These are phyloP conservation scores for Salix viminalis DNA, from an alignment of 345 rosid species.

Conservation along the genomic window DNA sequence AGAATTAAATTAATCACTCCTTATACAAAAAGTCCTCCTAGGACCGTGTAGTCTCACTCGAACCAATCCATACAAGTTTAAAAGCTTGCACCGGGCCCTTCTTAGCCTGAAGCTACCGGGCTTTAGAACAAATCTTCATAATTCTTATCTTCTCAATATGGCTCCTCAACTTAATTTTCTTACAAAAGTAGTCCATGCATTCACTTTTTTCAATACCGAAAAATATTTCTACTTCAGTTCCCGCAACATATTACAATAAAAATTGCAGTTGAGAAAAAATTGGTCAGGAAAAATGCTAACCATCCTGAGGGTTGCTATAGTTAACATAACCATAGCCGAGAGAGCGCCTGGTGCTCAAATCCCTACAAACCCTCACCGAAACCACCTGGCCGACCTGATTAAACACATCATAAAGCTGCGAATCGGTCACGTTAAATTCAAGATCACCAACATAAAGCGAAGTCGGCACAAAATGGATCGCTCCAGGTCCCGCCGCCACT, in stretches of 20 bases:
- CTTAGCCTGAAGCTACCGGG: neutral
- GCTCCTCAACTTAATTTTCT: neutral
- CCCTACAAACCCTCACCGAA: constrained; percentile 28
- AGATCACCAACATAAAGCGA: constrained; percentile 21
- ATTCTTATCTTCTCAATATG: neutral
- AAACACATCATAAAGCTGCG: constrained; percentile 21
- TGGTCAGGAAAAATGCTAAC: constrained; percentile 7
- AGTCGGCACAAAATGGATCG: constrained; percentile 13
- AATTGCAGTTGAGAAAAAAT: neutral
- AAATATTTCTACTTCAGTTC: no score
- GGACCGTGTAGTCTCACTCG: neutral
- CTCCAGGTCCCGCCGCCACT: constrained; percentile 16
- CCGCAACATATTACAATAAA: neutral
- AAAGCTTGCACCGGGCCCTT: neutral
- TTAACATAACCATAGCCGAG: constrained; percentile 32
- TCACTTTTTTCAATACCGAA: neutral
- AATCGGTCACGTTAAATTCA: constrained; percentile 20
- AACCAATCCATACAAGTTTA: neutral
- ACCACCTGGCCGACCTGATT: constrained; percentile 22
- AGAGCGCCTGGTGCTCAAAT: constrained; percentile 18
- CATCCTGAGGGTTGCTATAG: constrained; percentile 25
- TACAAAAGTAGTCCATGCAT: neutral
- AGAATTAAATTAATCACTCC: neutral
- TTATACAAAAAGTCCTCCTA: neutral
- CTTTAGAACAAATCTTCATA: neutral